Evolutionary conservation across 352 stramenopile species (phyloP).

Genomic region (Phytopythium chamaehyphon): DNA sequence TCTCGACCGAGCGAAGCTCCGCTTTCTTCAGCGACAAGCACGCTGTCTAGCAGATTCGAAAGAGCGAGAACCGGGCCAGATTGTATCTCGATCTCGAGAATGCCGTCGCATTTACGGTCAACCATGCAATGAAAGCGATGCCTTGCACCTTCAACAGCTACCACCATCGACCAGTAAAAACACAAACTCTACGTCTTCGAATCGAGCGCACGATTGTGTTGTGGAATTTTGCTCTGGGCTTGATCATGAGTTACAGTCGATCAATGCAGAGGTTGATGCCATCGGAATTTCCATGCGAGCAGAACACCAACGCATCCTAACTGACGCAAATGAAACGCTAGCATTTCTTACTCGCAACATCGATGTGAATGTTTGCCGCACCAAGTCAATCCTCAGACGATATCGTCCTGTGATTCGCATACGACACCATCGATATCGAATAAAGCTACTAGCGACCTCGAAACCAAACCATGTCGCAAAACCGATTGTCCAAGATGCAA

Average conservation of each 20-base stretch:
- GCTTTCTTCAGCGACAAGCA: conserved; percentile 1
- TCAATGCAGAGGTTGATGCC: not conserved
- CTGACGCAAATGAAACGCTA: not conserved
- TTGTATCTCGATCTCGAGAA: not conserved
- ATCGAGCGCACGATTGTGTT: not conserved
- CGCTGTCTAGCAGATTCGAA: not conserved
- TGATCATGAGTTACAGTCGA: not conserved
- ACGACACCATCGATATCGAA: too few relatives aligned
- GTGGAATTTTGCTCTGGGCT: not conserved
- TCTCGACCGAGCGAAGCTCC: conserved; percentile 5
- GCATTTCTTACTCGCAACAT: not conserved
- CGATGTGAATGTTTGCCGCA: too few relatives aligned
- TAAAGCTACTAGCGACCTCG: not conserved
- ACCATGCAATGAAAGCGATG: too few relatives aligned
- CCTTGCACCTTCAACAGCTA: too few relatives aligned
- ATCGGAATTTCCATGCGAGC: not conserved
- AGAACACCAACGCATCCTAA: not conserved
- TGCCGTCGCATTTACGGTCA: too few relatives aligned
- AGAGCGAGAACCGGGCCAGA: not conserved
- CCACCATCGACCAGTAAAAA: too few relatives aligned
- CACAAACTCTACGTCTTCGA: too few relatives aligned
- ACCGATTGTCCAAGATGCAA: not conserved
- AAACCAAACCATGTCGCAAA: not conserved
- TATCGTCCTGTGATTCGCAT: too few relatives aligned
- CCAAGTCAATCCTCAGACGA: too few relatives aligned